A percentile compares a stretch with the other conserved stretches of the same genome.
Conservation (phyloP, 2,329 filamentous ascomycete genomes). For the Lasiodiplodia gonubiensis region DNA sequence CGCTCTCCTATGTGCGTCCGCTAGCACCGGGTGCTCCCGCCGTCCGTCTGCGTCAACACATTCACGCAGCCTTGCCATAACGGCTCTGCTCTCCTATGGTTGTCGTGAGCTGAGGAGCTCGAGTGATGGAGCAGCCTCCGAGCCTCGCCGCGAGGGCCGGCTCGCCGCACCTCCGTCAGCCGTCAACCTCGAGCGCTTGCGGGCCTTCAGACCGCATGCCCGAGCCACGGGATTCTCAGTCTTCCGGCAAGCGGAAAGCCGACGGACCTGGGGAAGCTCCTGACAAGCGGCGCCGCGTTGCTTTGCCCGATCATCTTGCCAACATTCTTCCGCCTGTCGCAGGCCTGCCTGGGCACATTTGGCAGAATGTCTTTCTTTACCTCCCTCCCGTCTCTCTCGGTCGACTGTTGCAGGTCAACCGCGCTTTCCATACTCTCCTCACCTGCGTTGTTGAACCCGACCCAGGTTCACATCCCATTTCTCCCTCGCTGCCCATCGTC, state of each 20-base stretch:
- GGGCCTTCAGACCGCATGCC: neutral
- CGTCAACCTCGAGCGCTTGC: slow-evolving; percentile 1
- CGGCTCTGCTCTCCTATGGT: slow-evolving; percentile 22
- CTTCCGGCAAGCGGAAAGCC: slow-evolving; percentile 45
- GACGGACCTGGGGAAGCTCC: slow-evolving; percentile 34
- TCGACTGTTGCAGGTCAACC: slow-evolving; percentile 70
- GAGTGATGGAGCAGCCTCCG: slow-evolving; percentile 25
- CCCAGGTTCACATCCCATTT: slow-evolving; percentile 39
- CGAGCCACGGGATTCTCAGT: neutral
- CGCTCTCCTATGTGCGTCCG: neutral
- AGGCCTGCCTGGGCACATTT: slow-evolving; percentile 65
- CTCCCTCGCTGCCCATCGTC: slow-evolving; percentile 45
- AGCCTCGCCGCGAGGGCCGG: neutral
- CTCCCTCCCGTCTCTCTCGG: slow-evolving; percentile 68
- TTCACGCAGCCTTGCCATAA: neutral
- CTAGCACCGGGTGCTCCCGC: slow-evolving; percentile 14
- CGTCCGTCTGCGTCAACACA: neutral
- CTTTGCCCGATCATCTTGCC: slow-evolving; percentile 29
- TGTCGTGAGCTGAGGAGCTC: slow-evolving; percentile 13
- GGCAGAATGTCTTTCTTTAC: slow-evolving; percentile 73
- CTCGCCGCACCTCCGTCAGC: slow-evolving; percentile 19
- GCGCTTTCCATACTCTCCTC: slow-evolving; percentile 63
- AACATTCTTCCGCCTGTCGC: slow-evolving; percentile 37
- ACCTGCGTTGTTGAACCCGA: slow-evolving; percentile 44
- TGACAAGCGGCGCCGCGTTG: slow-evolving; percentile 44